These are phyloP conservation scores for Schrenkiella parvula DNA, from an alignment of 345 rosid genomes.

Conservation along the genomic window DNA sequence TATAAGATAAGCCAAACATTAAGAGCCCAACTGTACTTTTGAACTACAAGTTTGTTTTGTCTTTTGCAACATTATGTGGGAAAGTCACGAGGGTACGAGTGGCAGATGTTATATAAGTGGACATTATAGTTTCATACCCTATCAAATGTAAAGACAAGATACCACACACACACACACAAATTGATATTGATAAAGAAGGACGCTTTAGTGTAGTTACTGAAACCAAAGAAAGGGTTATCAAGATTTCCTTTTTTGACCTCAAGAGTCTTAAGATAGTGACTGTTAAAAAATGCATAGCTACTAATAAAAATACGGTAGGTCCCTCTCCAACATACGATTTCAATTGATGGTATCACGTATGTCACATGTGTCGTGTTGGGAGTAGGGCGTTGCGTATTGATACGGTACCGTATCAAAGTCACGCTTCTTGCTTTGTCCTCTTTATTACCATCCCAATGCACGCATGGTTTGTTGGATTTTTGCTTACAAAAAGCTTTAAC, in stretches of 20 bases:
- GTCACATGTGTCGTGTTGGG: slow-evolving; percentile 29
- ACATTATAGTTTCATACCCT: slow-evolving; percentile 30
- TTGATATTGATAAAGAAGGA: neutral
- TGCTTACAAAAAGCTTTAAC: neutral
- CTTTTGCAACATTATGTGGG: slow-evolving; percentile 25
- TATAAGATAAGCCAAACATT: neutral
- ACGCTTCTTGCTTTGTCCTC: slow-evolving; percentile 32
- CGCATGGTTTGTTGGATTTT: slow-evolving; percentile 28
- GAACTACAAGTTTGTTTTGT: slow-evolving; percentile 31
- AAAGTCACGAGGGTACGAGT: slow-evolving; percentile 31
- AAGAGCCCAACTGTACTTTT: slow-evolving; percentile 22
- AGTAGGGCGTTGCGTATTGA: slow-evolving; percentile 28
- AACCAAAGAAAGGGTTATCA: neutral
- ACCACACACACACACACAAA: neutral
- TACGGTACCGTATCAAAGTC: slow-evolving; percentile 37
- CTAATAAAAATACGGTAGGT: slow-evolving; percentile 1
- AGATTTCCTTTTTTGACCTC: neutral
- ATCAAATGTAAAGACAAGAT: slow-evolving; percentile 33
- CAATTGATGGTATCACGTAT: slow-evolving; percentile 29
- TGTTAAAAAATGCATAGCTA: neutral
- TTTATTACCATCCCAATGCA: slow-evolving; percentile 29
- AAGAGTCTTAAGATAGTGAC: too few species aligned
- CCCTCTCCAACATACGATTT: slow-evolving; percentile 15
- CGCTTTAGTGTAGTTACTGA: neutral
- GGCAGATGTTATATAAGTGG: slow-evolving; percentile 30